phyloP scores from a whole-genome alignment of 805 yeast species.

The Cyberlindnera americana region DNA sequence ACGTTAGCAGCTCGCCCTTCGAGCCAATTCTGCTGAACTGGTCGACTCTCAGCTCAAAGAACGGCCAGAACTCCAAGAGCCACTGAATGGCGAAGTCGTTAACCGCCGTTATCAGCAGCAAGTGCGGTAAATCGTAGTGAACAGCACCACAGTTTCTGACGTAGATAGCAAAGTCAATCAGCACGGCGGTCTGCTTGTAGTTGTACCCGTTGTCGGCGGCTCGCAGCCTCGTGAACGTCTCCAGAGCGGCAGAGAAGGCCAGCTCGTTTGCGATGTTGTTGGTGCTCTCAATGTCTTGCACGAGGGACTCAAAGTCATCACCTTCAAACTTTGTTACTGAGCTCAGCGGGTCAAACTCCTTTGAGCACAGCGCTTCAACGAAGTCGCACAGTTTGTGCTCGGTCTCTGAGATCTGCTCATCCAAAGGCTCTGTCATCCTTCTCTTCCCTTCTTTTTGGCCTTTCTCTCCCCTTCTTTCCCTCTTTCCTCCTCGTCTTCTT shows the following conservation, averaged over 20 bases:
- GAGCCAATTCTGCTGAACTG: constrained; percentile 1
- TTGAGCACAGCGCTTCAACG: neutral
- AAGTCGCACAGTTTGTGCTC: constrained; percentile 7
- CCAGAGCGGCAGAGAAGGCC: neutral
- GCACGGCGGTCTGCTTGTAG: constrained; percentile 13
- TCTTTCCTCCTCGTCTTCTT: neutral
- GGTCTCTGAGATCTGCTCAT: neutral
- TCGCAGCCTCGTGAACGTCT: neutral
- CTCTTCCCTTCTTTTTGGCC: neutral
- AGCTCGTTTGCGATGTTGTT: neutral
- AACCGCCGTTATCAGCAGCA: constrained; percentile 10
- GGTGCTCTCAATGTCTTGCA: neutral
- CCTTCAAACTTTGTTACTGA: no score
- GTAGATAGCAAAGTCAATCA: constrained; percentile 21
- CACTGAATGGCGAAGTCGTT: constrained; percentile 11
- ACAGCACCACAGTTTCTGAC: constrained; percentile 7
- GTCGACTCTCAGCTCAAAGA: constrained; percentile 15
- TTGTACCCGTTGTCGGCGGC: constrained; percentile 9
- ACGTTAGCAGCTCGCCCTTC: constrained; percentile 1
- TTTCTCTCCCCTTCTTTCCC: neutral
- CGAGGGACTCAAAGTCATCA: neutral
- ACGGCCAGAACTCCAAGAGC: constrained; percentile 24
- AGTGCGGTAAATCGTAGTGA: constrained; percentile 15
- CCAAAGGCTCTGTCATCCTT: neutral
- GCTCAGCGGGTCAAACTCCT: constrained; percentile 3